A percentile compares a stretch with the other conserved stretches of the same genome.
Conservation (phyloP, 345 rosid genomes). For the Barbarea vulgaris region DNA sequence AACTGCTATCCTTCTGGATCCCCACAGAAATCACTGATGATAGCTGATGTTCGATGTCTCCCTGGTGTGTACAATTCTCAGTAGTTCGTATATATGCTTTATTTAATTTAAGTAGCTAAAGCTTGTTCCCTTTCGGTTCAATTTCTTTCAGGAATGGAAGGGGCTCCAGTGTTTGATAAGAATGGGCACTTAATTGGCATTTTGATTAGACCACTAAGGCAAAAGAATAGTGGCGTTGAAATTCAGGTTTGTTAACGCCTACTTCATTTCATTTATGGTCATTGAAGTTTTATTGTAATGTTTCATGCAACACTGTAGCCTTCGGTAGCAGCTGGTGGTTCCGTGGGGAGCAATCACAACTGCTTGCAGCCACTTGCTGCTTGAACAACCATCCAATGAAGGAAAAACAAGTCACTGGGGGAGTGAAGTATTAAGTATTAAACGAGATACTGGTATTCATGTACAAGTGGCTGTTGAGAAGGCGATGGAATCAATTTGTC, state of each 20-base stretch:
- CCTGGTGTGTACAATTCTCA: conserved; percentile 64
- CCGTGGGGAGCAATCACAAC: conserved; percentile 96
- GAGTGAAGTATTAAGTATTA: conserved; percentile 13
- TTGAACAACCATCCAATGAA: conserved; percentile 59
- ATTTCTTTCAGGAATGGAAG: conserved; percentile 77
- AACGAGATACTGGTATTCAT: conserved; percentile 34
- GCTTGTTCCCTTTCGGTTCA: conserved; percentile 24
- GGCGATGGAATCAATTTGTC: conserved; percentile 78
- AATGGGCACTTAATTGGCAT: conserved; percentile 62
- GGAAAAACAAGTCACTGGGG: conserved; percentile 57
- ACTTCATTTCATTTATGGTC: conserved; percentile 32
- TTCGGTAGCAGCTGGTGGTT: conserved; percentile 98
- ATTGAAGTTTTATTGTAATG: conserved; percentile 47
- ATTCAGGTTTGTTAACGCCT: conserved; percentile 73
- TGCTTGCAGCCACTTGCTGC: conserved; percentile 80
- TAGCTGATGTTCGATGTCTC: conserved; percentile 96
- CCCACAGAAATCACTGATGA: conserved; percentile 58
- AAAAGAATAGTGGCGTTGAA: conserved; percentile 78
- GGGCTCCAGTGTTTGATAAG: conserved; percentile 78
- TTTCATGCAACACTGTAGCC: conserved; percentile 74
- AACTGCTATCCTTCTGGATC: conserved; percentile 76
- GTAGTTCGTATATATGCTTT: conserved; percentile 21
- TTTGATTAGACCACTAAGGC: conserved; percentile 78
- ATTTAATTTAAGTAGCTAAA: conserved; percentile 27
- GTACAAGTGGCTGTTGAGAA: conserved; percentile 51